Evolutionary conservation across 2,329 filamentous ascomycete genomes (phyloP), one percentile per base, ranked within the genome.

Genomic region (Penicillium sp.): DNA sequence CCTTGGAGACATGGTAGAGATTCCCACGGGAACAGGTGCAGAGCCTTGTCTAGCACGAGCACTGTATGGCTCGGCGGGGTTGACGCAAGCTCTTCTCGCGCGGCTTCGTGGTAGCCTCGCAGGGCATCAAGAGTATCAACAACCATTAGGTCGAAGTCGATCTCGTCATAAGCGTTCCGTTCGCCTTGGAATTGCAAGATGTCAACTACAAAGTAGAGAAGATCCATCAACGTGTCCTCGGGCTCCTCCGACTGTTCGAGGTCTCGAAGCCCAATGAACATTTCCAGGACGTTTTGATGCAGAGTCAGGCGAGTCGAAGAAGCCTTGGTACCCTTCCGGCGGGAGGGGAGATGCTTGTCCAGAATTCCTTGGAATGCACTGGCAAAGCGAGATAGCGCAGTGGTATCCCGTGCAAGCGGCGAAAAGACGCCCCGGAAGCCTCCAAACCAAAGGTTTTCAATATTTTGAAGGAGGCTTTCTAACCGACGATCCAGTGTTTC

Each of bases 141-240:
- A 5, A 92, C 86, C 85, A 99, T 95, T 63, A 82, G 78, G 64
- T 99, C 94, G 69, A 97, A 96, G 73, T 97, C 93, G 59, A 99
- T 90, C 75, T 99, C 94, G 65, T 99, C 94, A 73, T 97, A 97
- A 0, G 95, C 94, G 69, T 97, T 99, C 46, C 87, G 85, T 75
- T 99, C 95, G 15, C 94, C 94, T 64, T 96, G 90, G 73, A 99
- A 97, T 70, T 97, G 94, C 2, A 99, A 80, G 49, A 97, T 92
- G 67, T 99, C 94, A 6, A 99, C 88, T 1, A 97, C 89, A 69
- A 97, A 97, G 75, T 97, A 97, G 3, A 99, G 82, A 26, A 99
- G 78, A 70, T 99, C 94, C 63, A 88, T 91, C n/a, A 99, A 77
- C 0, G 88, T 85, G 67, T 97, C 93, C 60, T 97, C 93, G 22